Base-by-base conservation (phyloP, 1,284 basidiomycete genomes). In the Ustilago xerochloae region DNA sequence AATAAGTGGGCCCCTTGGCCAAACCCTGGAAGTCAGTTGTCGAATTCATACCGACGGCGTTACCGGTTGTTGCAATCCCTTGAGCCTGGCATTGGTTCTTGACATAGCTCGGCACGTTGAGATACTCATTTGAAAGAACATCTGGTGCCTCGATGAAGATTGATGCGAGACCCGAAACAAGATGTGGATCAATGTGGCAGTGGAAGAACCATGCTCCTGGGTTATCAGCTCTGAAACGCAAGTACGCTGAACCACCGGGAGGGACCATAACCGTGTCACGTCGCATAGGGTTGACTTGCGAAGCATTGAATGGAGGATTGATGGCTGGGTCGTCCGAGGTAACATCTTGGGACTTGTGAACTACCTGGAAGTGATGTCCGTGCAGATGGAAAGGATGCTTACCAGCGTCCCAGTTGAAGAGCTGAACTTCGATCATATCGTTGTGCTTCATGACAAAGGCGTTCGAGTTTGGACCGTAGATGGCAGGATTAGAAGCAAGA, bases 271-370 rank as follows among this genome's bases (percentile, higher is more conserved):
- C 48, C 1, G 81, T 84, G 59, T 86, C 86, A n/a, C 85, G 73
- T 5, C 86, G 74, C 50, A 85, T 65, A 0, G 86, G 85, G 67
- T 85, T 86, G 22, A 57, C 82, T 69, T 24, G 85, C 75, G 85
- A 97, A 93, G 56, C 94, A 49, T 89, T 86, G 57, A 92, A 85
- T 0, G 92, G 90, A 16, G 94, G 94, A 86, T 97, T 97, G 62
- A 94, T 86, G 3, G 85, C 79, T 0, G 91, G 88, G 84, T 97
- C 92, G 78, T 88, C 85, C 0, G 93, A 93, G 0, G 89, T 90
- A n/a, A 97, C 86, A 4, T 92, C 90, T 10, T 92, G 89, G 41
- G 90, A 86, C 45, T 77, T 36, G 79, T 93, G 89, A 33, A 92
- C 86, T 30, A 81, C 78, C 45, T 84, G 81, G 49, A 84, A 36